Percentiles rank a stretch among this genome's conserved stretches.
These are phyloP conservation scores for Apocynum venetum DNA, from an alignment of 257 asterid genomes.

Conservation along the genomic window DNA sequence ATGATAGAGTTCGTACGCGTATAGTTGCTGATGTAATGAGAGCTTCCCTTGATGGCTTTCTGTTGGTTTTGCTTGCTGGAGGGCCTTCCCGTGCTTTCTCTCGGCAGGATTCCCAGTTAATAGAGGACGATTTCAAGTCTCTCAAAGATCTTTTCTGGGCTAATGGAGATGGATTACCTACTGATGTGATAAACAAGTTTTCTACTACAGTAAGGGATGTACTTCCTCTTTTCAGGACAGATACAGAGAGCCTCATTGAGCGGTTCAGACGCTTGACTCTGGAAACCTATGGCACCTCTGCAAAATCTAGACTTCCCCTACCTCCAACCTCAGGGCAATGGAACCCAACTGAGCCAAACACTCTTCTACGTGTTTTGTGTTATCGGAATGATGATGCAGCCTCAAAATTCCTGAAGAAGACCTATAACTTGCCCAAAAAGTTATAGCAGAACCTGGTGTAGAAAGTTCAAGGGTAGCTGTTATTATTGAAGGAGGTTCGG, in stretches of 20 bases:
- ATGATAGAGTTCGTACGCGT: conserved; percentile 73
- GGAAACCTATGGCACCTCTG: conserved; percentile 71
- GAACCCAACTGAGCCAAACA: conserved; percentile 86
- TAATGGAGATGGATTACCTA: conserved; percentile 84
- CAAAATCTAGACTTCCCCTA: conserved; percentile 78
- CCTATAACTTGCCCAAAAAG: conserved; percentile 86
- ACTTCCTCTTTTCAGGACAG: conserved; percentile 67
- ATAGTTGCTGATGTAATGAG: conserved; percentile 80
- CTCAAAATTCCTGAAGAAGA: conserved; percentile 82
- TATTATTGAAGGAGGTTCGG: neutral
- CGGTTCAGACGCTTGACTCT: conserved; percentile 54
- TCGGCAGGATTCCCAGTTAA: conserved; percentile 54
- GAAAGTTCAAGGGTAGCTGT: conserved; percentile 1
- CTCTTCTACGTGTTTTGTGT: conserved; percentile 78
- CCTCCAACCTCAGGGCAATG: conserved; percentile 97
- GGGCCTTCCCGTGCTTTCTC: conserved; percentile 80
- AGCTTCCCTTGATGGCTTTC: conserved; percentile 85
- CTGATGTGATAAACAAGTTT: conserved; percentile 61
- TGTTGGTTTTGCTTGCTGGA: conserved; percentile 85
- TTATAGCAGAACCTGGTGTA: conserved; percentile 21
- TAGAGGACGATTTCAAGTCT: conserved; percentile 87
- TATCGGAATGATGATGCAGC: conserved; percentile 90
- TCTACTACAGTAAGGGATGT: conserved; percentile 64
- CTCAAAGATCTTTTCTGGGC: conserved; percentile 88
- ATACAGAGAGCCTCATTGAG: conserved; percentile 68